Evolutionary conservation across 83 land plant genomes (phyloP).

Genomic region (Diphasiastrum complanatum): DNA sequence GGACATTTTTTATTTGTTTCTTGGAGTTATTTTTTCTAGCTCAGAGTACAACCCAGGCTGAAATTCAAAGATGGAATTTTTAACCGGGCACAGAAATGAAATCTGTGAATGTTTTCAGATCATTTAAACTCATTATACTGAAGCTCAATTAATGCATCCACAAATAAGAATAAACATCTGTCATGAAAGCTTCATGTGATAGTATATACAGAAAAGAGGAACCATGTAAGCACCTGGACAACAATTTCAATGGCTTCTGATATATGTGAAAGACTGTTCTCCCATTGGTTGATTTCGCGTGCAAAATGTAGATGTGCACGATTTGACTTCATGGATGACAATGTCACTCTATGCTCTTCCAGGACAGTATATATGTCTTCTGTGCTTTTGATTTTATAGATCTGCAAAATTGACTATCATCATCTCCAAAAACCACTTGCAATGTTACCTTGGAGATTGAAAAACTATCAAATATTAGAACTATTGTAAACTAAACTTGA

Average conservation of each 20-base stretch:
- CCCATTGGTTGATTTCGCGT: slow-evolving; percentile 31
- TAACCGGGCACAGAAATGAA: no score
- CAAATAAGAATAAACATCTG: no score
- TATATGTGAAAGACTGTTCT: slow-evolving; percentile 17
- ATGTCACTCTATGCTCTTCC: slow-evolving; percentile 29
- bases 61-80: no score
- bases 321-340: slow-evolving; percentile 33
- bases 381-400: slow-evolving; percentile 26
- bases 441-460: not conserved
- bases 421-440: not conserved
- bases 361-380: slow-evolving; percentile 25
- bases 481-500: not conserved
- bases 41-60: no score
- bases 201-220: no score
- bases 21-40: no score
- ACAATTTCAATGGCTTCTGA: slow-evolving; percentile 32
- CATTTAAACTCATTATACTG: no score
- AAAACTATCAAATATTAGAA: not conserved
- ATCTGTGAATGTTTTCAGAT: no score
- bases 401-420: slow-evolving; percentile 11
- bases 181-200: no score
- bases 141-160: no score
- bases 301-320: slow-evolving; percentile 31
- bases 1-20: no score
- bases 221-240: no score